Conservation (phyloP, 1,284 basidiomycete genomes). For the Trichosporon asahii region DNA sequence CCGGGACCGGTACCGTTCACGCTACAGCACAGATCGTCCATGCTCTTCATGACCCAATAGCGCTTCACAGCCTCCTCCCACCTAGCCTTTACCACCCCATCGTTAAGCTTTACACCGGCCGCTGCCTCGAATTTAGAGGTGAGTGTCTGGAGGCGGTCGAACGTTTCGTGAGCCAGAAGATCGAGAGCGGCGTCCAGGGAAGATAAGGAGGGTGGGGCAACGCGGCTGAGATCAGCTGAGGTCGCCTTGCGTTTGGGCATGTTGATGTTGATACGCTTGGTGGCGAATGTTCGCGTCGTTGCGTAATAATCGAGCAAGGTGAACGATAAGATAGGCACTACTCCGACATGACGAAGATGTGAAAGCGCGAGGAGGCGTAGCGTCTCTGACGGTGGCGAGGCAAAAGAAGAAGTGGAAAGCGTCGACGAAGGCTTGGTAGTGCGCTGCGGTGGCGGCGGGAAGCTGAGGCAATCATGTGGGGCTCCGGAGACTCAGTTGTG, state of each 20-base stretch:
- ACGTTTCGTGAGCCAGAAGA: conserved; percentile 45
- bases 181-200: conserved; percentile 48
- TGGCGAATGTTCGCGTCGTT: neutral
- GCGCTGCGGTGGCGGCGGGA: neutral
- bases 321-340: neutral
- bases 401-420: neutral
- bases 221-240: conserved; percentile 16
- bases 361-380: too few species aligned
- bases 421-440: too few species aligned
- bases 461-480: neutral
- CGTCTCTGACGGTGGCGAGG: neutral
- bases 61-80: conserved; percentile 49
- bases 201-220: conserved; percentile 25
- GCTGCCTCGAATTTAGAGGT: conserved; percentile 41
- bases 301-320: neutral
- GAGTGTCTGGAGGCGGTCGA: conserved; percentile 35
- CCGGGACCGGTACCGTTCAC: neutral
- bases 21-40: conserved; percentile 42
- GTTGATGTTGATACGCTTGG: too few species aligned
- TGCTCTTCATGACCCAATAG: conserved; percentile 47
- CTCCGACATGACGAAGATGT: conserved; percentile 5
- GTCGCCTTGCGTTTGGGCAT: conserved; percentile 28
- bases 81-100: conserved; percentile 36
- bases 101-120: conserved; percentile 40
- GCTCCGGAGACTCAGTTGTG: neutral